Conservation (phyloP, 2,329 filamentous ascomycete genomes). For the Aspergillus piperis region DNA sequence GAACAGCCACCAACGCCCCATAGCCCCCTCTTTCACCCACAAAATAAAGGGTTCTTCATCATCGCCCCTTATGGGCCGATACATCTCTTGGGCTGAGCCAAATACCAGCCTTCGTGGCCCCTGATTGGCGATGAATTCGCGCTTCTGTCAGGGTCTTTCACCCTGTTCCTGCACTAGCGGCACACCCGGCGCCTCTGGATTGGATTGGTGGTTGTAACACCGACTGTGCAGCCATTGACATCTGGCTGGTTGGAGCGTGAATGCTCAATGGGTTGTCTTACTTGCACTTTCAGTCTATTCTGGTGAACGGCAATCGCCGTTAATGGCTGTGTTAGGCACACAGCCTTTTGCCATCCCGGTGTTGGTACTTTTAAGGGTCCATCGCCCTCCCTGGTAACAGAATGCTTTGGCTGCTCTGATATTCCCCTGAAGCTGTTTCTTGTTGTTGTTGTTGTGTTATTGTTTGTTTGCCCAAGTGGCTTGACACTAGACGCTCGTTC, state of each 20-base stretch:
- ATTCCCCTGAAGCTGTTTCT: not conserved
- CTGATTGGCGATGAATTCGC: slow-evolving; percentile 6
- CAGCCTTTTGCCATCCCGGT: slow-evolving; percentile 4
- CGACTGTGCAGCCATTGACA: not conserved
- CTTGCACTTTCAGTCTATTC: not conserved
- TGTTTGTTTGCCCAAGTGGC: slow-evolving; percentile 6
- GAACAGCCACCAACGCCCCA: not conserved
- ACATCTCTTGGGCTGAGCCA: not conserved
- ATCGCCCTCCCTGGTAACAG: not conserved
- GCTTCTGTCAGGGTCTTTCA: not conserved
- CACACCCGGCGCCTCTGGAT: slow-evolving; percentile 8
- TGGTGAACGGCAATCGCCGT: not conserved
- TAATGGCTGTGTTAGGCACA: not conserved
- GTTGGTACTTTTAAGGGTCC: not conserved
- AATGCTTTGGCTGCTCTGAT: slow-evolving; percentile 1
- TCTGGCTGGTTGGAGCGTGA: not conserved
- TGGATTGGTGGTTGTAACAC: slow-evolving; percentile 5
- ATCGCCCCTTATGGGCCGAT: not conserved
- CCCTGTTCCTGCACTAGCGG: slow-evolving; percentile 26
- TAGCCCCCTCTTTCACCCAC: not conserved
- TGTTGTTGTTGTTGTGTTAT: slow-evolving; percentile 7
- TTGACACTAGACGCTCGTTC: slow-evolving; percentile 15
- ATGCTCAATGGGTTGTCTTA: not conserved
- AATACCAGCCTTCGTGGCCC: not conserved
- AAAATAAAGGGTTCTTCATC: not conserved